Conservation (phyloP, 2,329 filamentous ascomycete species). For the Calonectria naviculata region DNA sequence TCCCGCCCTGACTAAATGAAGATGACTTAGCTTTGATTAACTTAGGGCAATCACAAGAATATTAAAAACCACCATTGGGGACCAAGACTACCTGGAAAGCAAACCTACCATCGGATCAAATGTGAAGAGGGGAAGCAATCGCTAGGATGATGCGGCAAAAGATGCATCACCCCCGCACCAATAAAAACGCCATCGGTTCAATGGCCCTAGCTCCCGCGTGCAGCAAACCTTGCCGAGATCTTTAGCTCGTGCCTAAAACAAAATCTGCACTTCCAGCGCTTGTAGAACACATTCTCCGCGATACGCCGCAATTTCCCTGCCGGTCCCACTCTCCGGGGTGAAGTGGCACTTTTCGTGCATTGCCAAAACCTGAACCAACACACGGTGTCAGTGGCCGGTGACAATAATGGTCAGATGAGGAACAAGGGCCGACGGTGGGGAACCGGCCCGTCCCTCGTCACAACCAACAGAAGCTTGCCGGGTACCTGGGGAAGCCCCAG, state of each 20-base stretch:
- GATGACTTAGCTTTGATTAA: background rate
- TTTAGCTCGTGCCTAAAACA: background rate
- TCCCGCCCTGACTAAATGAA: background rate
- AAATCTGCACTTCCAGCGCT: background rate
- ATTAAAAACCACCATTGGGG: no score
- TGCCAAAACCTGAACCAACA: background rate
- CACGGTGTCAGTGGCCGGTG: background rate
- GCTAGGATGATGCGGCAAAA: background rate
- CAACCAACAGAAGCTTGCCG: background rate
- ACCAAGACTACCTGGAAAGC: no score
- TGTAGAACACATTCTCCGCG: background rate
- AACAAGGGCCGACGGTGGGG: background rate
- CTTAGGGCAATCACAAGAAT: no score
- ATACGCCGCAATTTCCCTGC: background rate
- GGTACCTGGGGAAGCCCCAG: background rate
- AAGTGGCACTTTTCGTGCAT: background rate
- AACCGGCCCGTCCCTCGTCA: background rate
- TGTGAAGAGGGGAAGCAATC: background rate
- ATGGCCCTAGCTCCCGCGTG: background rate
- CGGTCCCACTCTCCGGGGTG: background rate
- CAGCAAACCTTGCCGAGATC: background rate
- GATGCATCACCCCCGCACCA: background rate
- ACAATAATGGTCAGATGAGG: background rate
- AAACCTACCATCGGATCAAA: background rate
- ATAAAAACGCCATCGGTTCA: background rate